Percentiles rank a stretch among this genome's conserved stretches.
These are phyloP conservation scores for Cyanidium caldarium DNA, from an alignment of 23 red algal genomes.

Conservation along the genomic window DNA sequence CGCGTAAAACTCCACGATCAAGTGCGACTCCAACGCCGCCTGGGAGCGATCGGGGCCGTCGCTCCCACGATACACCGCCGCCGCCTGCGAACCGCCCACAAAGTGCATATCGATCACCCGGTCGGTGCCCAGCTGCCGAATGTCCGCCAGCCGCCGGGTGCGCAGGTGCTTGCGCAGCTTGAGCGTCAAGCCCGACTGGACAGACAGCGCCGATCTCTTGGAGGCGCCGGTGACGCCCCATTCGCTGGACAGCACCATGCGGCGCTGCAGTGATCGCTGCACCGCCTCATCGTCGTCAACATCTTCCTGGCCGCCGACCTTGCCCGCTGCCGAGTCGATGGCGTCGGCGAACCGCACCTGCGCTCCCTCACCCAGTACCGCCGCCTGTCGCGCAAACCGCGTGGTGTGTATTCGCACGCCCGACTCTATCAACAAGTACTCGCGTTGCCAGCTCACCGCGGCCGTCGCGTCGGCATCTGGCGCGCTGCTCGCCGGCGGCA, in stretches of 20 bases:
- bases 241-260: neutral
- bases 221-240: neutral
- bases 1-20: conserved; percentile 78
- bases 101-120: conserved; percentile 74
- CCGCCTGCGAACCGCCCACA: conserved; percentile 19
- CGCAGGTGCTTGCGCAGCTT: conserved; percentile 96
- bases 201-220: neutral
- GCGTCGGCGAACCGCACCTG: too few relatives aligned
- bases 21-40: neutral
- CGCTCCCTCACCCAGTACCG: neutral
- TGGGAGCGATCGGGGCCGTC: neutral
- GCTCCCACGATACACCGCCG: neutral
- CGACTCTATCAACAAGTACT: conserved; percentile 68
- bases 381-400: conserved; percentile 45
- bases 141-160: conserved; percentile 39
- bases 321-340: too few relatives aligned
- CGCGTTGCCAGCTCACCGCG: conserved; percentile 31
- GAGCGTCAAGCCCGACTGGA: conserved; percentile 76
- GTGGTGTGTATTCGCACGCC: conserved; percentile 79
- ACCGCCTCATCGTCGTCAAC: neutral
- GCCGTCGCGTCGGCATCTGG: neutral
- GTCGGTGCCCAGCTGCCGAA: conserved; percentile 52
- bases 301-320: neutral
- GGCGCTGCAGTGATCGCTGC: neutral
- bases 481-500: conserved; percentile 28